Base-by-base conservation (phyloP, 768 basidiomycete genomes). In the Auricularia cornea region DNA sequence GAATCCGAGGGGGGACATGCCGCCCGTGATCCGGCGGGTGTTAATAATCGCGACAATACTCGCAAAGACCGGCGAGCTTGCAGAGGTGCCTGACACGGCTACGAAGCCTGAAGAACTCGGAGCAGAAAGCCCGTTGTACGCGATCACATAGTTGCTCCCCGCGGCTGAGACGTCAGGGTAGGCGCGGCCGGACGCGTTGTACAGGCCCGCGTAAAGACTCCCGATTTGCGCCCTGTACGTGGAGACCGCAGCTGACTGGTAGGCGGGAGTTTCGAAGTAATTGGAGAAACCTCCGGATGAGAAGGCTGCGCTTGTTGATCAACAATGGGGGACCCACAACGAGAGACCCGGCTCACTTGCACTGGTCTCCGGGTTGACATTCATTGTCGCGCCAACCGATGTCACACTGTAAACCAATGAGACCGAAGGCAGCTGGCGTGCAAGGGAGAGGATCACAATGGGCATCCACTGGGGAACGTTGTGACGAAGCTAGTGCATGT, bases 241-340 rank as follows among this genome's bases (percentile, higher is more conserved):
- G 5, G 16, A n/a, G 16, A 52, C 51, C n/a, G 51, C 51, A n/a
- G 51, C 51, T 6, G 10, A 8, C 26, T 52, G 51, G 68, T 63
- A 23, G 74, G 73, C 6, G 29, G 63, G 5, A 62, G 38, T 8
- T 10, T 8, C 10, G 65, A 77, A 77, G 66, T 68, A 66, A 54
- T 74, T 72, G 28, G 74, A 74, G 67, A 77, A 74, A 33, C 76
- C 76, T 10, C 77, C 75, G 8, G 71, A 70, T 18, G 73, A 75
- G 67, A 76, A 74, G 61, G 57, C 38, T 40, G n/a, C n/a, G n/a
- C n/a, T n/a, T n/a, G n/a, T n/a, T n/a, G n/a, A n/a, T n/a, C n/a
- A n/a, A n/a, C n/a, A n/a, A n/a, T n/a, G n/a, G n/a, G n/a, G n/a
- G n/a, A n/a, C n/a, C n/a, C n/a, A n/a, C n/a, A n/a, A n/a, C n/a